phyloP scores from a whole-genome alignment of 169 alveolate genomes.

The Babesia sp. region DNA sequence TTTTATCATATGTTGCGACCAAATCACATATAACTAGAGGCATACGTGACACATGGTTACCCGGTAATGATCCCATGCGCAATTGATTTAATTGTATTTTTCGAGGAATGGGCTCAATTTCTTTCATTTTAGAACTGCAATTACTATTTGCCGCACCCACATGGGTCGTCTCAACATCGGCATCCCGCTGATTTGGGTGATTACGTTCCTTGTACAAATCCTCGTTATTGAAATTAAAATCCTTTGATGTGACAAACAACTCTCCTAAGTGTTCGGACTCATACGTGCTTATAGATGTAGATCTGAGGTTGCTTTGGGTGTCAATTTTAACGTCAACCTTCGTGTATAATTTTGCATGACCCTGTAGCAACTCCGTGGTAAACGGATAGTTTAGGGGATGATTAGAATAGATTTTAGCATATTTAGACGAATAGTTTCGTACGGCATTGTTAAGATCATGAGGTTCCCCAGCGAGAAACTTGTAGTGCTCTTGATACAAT shows the following conservation, averaged over 20 bases:
- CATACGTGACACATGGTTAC: background rate
- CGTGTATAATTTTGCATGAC: background rate
- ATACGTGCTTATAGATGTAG: background rate
- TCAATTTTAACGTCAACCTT: background rate
- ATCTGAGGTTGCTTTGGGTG: too few species aligned
- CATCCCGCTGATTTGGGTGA: background rate
- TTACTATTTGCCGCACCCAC: background rate
- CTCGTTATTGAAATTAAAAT: background rate
- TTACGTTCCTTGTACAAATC: background rate
- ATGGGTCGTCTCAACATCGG: background rate
- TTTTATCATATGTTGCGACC: constrained; percentile 55
- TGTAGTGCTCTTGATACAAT: constrained; percentile 62
- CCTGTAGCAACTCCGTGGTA: background rate
- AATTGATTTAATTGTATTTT: too few species aligned
- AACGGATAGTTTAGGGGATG: constrained; percentile 13
- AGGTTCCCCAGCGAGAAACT: constrained; percentile 50
- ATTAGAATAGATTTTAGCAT: constrained; percentile 26
- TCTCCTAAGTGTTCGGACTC: background rate
- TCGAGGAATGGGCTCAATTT: too few species aligned
- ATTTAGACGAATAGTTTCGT: constrained; percentile 40
- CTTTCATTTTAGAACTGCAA: too few species aligned
- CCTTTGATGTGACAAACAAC: background rate
- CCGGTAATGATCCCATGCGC: too few species aligned
- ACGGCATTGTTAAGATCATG: constrained; percentile 46
- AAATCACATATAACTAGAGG: constrained; percentile 55